phyloP scores from a whole-genome alignment of 352 stramenopile species.

The Globisporangium splendens region DNA sequence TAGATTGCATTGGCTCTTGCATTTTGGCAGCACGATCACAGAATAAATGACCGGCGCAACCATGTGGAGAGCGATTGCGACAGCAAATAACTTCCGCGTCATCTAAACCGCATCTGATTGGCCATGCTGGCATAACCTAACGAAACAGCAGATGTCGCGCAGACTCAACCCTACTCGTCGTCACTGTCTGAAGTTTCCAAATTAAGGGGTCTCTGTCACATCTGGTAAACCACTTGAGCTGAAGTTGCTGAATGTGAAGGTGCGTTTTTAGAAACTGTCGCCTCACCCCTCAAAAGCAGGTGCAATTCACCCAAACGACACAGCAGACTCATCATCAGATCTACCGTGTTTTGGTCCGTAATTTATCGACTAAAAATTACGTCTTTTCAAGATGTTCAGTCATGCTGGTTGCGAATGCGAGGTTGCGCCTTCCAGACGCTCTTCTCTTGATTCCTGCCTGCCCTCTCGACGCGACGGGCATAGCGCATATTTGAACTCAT shows the following conservation, averaged over 20 bases:
- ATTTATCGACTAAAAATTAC: not conserved
- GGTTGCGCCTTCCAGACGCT: too few relatives aligned
- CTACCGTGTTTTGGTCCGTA: not conserved
- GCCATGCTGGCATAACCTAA: too few relatives aligned
- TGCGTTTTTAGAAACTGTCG: not conserved
- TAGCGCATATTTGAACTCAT: too few relatives aligned
- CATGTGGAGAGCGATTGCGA: too few relatives aligned
- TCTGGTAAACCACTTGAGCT: not conserved
- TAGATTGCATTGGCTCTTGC: too few relatives aligned
- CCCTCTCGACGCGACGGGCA: too few relatives aligned
- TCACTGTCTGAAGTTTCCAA: conserved; percentile 3
- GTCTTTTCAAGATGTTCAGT: not conserved
- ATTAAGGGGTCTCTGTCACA: not conserved
- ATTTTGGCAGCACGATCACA: too few relatives aligned
- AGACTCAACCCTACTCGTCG: conserved; percentile 8
- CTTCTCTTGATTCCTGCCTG: too few relatives aligned
- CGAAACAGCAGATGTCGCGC: not conserved
- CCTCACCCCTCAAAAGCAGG: not conserved
- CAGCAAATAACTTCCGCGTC: not conserved
- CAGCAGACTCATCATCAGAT: not conserved
- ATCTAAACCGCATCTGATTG: not conserved
- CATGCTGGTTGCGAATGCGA: too few relatives aligned
- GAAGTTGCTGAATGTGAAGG: not conserved
- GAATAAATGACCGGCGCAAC: too few relatives aligned
- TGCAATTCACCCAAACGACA: not conserved